These are phyloP conservation scores for Gossypium ekmanianum DNA, from an alignment of 345 rosid genomes.

Conservation along the genomic window DNA sequence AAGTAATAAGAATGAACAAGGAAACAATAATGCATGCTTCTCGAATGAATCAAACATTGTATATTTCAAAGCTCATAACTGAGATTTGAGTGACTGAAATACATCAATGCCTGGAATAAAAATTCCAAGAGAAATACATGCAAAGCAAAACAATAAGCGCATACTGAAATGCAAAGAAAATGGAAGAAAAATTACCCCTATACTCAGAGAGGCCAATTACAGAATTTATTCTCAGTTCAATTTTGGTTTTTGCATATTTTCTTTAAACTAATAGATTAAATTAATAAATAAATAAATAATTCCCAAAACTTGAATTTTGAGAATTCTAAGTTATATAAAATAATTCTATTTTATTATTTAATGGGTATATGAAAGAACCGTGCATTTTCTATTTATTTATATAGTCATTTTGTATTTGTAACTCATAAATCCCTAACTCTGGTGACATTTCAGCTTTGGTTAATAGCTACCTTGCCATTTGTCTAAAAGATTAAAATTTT, in stretches of 20 bases:
- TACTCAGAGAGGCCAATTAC: background rate
- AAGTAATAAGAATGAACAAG: background rate
- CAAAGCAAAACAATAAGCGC: conserved; percentile 2
- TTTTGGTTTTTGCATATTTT: background rate
- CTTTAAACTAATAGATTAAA: background rate
- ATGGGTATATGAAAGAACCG: background rate
- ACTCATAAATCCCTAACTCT: background rate
- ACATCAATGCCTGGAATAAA: background rate
- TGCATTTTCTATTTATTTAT: background rate
- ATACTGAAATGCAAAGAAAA: background rate
- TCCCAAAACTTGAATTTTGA: background rate
- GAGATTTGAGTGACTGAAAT: background rate
- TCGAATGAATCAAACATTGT: too few relatives aligned
- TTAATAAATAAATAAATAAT: background rate
- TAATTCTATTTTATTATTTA: background rate
- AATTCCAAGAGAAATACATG: conserved; percentile 4
- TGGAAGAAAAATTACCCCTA: background rate
- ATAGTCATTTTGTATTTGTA: background rate
- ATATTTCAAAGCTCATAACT: background rate
- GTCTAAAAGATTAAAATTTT: background rate
- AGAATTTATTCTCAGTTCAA: background rate
- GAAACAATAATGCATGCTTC: background rate
- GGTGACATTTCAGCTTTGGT: background rate
- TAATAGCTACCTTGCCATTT: background rate
- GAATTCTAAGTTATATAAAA: background rate